phyloP scores from a whole-genome alignment of 169 alveolate species.

The Babesia bigemina region DNA sequence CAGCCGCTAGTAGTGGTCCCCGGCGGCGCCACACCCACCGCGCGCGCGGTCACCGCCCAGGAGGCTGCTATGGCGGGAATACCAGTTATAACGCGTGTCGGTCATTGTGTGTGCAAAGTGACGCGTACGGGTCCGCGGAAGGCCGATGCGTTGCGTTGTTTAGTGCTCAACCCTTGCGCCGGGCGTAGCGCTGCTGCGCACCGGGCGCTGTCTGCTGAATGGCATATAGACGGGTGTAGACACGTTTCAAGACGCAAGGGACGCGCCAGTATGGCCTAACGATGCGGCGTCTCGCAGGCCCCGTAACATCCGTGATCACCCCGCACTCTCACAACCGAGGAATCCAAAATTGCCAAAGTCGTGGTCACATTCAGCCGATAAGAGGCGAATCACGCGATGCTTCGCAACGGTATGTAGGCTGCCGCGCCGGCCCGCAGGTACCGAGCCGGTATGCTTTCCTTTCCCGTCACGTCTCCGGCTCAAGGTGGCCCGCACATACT shows the following conservation, averaged over 20 bases:
- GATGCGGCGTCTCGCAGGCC: constrained; percentile 34
- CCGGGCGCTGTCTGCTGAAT: too few relatives aligned
- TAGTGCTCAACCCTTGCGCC: too few relatives aligned
- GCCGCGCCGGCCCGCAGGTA: not conserved
- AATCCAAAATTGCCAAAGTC: not conserved
- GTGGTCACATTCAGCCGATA: not conserved
- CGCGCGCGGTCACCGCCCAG: not conserved
- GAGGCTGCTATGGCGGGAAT: not conserved
- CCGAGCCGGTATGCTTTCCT: not conserved
- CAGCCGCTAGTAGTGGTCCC: not conserved
- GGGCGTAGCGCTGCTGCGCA: too few relatives aligned
- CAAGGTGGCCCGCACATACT: constrained; percentile 23
- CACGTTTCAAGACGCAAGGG: not conserved
- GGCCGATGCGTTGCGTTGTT: too few relatives aligned
- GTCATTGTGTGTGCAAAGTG: too few relatives aligned
- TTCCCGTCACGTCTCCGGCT: constrained; percentile 12
- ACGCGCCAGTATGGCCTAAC: not conserved
- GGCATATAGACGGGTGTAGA: not conserved
- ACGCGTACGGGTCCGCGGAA: too few relatives aligned
- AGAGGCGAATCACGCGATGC: not conserved
- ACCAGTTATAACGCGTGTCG: too few relatives aligned
- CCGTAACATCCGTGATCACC: constrained; percentile 10
- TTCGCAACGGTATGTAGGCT: not conserved
- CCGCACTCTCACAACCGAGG: constrained; percentile 29
- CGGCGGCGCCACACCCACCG: constrained; percentile 2